phyloP scores from a whole-genome alignment of 768 basidiomycete species.

The Auriscalpium microsporum region DNA sequence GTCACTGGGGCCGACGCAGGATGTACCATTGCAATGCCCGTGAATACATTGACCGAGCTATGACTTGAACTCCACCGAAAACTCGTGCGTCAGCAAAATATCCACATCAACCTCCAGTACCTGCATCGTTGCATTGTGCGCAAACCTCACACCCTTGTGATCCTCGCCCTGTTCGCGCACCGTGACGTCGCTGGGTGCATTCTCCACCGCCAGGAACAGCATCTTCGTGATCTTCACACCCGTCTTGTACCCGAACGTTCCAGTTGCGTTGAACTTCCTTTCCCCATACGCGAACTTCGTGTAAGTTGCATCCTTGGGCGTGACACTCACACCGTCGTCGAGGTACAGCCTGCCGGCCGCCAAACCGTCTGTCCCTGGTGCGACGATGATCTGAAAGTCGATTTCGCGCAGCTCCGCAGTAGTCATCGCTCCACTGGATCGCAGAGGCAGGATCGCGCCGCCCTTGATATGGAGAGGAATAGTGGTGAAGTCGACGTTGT shows the following conservation, averaged over 20 bases:
- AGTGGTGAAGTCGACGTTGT: conserved; percentile 41
- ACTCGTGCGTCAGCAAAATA: conserved; percentile 27
- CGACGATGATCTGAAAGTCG: conserved; percentile 57
- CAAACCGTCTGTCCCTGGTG: conserved; percentile 38
- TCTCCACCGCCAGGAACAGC: conserved; percentile 23
- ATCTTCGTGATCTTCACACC: conserved; percentile 26
- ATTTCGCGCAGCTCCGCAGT: conserved; percentile 43
- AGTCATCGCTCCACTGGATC: conserved; percentile 49
- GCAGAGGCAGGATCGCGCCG: conserved; percentile 50
- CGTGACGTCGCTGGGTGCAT: conserved; percentile 15
- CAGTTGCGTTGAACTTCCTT: conserved; percentile 21
- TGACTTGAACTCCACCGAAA: conserved; percentile 14
- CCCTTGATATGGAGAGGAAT: conserved; percentile 60
- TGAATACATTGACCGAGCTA: neutral
- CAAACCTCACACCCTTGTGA: conserved; percentile 12
- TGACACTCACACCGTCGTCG: conserved; percentile 53
- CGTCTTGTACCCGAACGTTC: conserved; percentile 22
- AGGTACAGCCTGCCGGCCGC: conserved; percentile 50
- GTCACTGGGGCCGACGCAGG: too few species aligned
- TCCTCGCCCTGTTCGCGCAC: conserved; percentile 14
- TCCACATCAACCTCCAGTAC: conserved; percentile 38
- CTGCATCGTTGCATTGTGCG: conserved; percentile 30
- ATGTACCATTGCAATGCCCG: too few species aligned
- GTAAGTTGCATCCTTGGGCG: conserved; percentile 21
- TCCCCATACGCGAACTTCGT: conserved; percentile 22